Base-by-base conservation (phyloP, 2,329 filamentous ascomycete species). In the Aspergillus sp. region DNA sequence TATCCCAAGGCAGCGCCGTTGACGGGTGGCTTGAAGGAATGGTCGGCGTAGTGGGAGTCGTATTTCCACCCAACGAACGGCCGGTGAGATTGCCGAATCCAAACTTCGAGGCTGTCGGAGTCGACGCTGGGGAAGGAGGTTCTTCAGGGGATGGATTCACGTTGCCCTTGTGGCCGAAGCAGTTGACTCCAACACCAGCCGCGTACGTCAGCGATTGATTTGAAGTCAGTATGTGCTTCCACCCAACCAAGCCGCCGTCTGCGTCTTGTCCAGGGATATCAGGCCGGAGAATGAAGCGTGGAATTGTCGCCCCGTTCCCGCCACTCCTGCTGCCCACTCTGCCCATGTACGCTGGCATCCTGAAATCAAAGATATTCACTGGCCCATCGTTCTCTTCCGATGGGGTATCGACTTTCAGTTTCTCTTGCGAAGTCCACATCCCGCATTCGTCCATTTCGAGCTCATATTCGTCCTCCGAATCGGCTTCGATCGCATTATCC, bases 231-330 rank as follows among this genome's bases (percentile, higher is more conserved):
- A 66, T 43, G 33, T 67, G 60, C 35, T 58, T 63, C 63, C 63
- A 67, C 25, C 53, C 58, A 27, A 66, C 43, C 29, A 67, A 41
- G 6, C 64, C 64, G 15, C 63, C 64, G 24, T 67, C 62, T 6
- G 52, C 50, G 34, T 67, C 63, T 30, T 57, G 55, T 13, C 60
- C 60, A 2, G 51, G 34, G 16, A 66, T 51, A 43, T 67, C 63
- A 7, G 64, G 63, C 12, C 47, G 51, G 10, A 67, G 56, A 11
- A 56, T 49, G 38, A 67, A 64, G 10, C 48, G 47, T 4, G 63
- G 61, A 26, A 61, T 59, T 2, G 50, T 51, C 14, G 48, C 44
- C 16, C 52, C 49, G 4, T 44, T 47, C 13, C 34, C 35, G 11
- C 36, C 44, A 12, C 47, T 52, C 15, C 35, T 41, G 16, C 41